Conservation (phyloP, 148 eudicot species). For the Chenopodium suecicum region DNA sequence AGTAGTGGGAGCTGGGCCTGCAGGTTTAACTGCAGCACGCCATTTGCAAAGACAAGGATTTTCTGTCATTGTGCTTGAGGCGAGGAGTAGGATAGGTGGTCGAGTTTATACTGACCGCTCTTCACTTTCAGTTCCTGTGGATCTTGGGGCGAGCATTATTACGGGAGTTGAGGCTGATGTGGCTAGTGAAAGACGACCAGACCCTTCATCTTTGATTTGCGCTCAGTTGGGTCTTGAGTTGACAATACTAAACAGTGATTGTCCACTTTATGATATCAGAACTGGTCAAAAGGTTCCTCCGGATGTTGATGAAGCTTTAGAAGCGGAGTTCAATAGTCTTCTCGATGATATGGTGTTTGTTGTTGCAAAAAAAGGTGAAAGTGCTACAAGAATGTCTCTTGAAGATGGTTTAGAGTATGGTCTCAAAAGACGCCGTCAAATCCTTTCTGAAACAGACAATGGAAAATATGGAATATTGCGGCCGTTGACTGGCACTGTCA, state of each 20-base stretch:
- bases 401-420: slow-evolving; percentile 95
- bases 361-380: slow-evolving; percentile 88
- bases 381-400: slow-evolving; percentile 78
- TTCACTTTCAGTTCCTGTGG: slow-evolving; percentile 97
- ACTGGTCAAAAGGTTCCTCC: slow-evolving; percentile 84
- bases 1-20: slow-evolving; percentile 96
- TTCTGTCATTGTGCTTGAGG: slow-evolving; percentile 81
- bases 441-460: slow-evolving; percentile 29
- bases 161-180: slow-evolving; percentile 99
- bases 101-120: slow-evolving; percentile 86
- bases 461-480: slow-evolving; percentile 29
- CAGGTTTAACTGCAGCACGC: slow-evolving; percentile 94
- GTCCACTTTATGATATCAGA: slow-evolving; percentile 92
- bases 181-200: slow-evolving; percentile 88
- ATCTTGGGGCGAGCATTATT: slow-evolving; percentile 99
- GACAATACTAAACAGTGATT: slow-evolving; percentile 92
- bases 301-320: slow-evolving; percentile 79
- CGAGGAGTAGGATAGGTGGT: slow-evolving; percentile 87
- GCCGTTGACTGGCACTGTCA: slow-evolving; percentile 23
- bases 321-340: slow-evolving; percentile 88
- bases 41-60: slow-evolving; percentile 96
- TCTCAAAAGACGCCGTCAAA: slow-evolving; percentile 61
- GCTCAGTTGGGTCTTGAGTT: slow-evolving; percentile 95
- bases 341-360: slow-evolving; percentile 85
- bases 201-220: slow-evolving; percentile 94